Conservation (phyloP, 306 rosid genomes). For the Glycine tomentella region DNA sequence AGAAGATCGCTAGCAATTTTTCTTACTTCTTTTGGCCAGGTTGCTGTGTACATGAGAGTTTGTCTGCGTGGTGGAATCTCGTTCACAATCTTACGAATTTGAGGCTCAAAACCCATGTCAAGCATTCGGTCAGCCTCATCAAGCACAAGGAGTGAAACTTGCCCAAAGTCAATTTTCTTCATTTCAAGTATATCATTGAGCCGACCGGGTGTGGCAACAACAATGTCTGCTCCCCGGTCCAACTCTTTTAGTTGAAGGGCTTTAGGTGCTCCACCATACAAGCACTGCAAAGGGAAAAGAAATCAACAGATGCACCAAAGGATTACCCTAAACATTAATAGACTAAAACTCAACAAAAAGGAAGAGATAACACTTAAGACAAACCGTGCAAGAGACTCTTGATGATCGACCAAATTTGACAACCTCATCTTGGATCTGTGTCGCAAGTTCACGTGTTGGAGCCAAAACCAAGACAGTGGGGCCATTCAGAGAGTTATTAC, state of each 20-base stretch:
- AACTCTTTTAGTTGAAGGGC: conserved; percentile 89
- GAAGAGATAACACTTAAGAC: conserved; percentile 46
- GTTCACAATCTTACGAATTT: conserved; percentile 94
- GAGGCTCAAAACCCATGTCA: conserved; percentile 99
- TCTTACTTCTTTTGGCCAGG: conserved; percentile 99
- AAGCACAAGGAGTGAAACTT: conserved; percentile 96
- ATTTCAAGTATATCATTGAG: conserved; percentile 96
- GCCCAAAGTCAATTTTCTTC: conserved; percentile 86
- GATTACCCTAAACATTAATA: conserved; percentile 21
- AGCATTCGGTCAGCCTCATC: conserved; percentile 99
- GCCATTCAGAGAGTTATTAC: conserved; percentile 78
- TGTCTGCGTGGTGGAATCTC: conserved; percentile 97
- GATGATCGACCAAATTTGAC: conserved; percentile 90
- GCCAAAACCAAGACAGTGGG: conserved; percentile 97
- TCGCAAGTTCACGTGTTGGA: conserved; percentile 99
- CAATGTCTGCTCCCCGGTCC: conserved; percentile 96
- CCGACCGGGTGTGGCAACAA: conserved; percentile 99
- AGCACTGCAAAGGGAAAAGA: conserved; percentile 71
- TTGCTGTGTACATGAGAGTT: conserved; percentile 98
- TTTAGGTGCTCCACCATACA: conserved; percentile 98
- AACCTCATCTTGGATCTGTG: conserved; percentile 95
- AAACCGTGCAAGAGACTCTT: conserved; percentile 89
- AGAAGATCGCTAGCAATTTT: conserved; percentile 97
- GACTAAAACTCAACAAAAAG: conserved; percentile 3
- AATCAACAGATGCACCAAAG: conserved; percentile 41